Conservation (phyloP, 176 grass and related monocot genomes). For the Carex cristatella region DNA sequence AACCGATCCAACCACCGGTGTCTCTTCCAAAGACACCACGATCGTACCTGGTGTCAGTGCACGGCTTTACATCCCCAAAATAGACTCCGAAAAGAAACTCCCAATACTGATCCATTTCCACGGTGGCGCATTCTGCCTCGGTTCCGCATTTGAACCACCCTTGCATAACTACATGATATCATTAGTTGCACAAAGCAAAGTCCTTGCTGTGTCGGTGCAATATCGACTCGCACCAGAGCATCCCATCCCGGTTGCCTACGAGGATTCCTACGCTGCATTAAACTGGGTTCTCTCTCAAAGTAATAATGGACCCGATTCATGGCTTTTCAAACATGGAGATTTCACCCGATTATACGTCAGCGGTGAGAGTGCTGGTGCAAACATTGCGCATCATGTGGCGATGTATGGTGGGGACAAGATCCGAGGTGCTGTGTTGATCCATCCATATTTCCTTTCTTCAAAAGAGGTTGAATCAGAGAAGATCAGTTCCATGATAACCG, state of each 20-base stretch:
- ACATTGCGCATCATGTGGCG: conserved; percentile 57
- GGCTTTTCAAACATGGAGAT: conserved; percentile 49
- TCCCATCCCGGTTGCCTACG: conserved; percentile 38
- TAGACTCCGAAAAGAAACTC: conserved; percentile 12
- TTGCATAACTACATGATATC: conserved; percentile 34
- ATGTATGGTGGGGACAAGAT: conserved; percentile 53
- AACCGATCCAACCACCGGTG: conserved; percentile 37
- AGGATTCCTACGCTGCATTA: conserved; percentile 50
- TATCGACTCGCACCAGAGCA: conserved; percentile 58
- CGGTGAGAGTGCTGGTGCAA: conserved; percentile 65
- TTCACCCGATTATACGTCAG: conserved; percentile 49
- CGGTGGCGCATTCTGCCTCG: conserved; percentile 61
- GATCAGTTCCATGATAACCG: conserved; percentile 13
- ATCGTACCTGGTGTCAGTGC: conserved; percentile 27
- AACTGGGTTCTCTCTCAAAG: conserved; percentile 53
- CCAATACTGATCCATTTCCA: conserved; percentile 53
- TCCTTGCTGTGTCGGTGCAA: conserved; percentile 48
- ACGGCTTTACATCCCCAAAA: conserved; percentile 43
- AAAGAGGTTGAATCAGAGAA: conserved; percentile 31
- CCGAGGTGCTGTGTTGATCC: conserved; percentile 36
- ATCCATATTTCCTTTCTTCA: conserved; percentile 55
- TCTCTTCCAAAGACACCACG: conserved; percentile 37
- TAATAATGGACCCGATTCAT: conserved; percentile 27
- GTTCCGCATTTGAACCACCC: conserved; percentile 47
- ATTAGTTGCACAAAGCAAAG: conserved; percentile 35